Conservation (phyloP, 257 asterid genomes). For the Solanum tarapatanum region DNA sequence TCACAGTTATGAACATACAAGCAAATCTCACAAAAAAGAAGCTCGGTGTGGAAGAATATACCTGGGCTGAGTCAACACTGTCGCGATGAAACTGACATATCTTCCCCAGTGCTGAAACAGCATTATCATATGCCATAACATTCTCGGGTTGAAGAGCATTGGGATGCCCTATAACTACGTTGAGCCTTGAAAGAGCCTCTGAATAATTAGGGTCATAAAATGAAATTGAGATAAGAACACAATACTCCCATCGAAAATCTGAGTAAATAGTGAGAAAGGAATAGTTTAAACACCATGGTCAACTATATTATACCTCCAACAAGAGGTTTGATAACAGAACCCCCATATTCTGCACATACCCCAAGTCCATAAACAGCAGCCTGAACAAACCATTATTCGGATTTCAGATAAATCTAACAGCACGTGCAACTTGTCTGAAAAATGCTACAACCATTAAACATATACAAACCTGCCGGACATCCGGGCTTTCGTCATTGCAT, state of each 20-base stretch:
- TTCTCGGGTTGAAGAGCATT: slow-evolving; percentile 57
- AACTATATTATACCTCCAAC: slow-evolving; percentile 54
- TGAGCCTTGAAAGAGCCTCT: slow-evolving; percentile 98
- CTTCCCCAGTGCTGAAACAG: slow-evolving; percentile 97
- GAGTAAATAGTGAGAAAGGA: not conserved
- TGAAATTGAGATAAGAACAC: not conserved
- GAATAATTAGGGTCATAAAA: slow-evolving; percentile 11
- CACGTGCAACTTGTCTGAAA: not conserved
- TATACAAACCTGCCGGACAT: slow-evolving; percentile 78
- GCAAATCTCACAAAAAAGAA: not conserved
- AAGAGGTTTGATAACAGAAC: slow-evolving; percentile 77
- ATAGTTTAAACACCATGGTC: not conserved
- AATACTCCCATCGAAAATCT: not conserved
- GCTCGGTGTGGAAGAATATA: slow-evolving; percentile 5
- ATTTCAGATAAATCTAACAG: not conserved
- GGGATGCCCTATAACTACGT: slow-evolving; percentile 68
- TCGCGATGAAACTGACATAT: slow-evolving; percentile 92
- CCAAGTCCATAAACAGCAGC: slow-evolving; percentile 99
- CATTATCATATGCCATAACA: slow-evolving; percentile 97
- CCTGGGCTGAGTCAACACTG: slow-evolving; percentile 87
- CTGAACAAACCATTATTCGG: slow-evolving; percentile 26
- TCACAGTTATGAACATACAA: not conserved
- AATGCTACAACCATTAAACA: not conserved
- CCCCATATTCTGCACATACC: slow-evolving; percentile 90
- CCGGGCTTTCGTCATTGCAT: slow-evolving; percentile 85